Evolutionary conservation across 2,329 filamentous ascomycete species (phyloP).

Genomic region (Alternaria hordeiaustralica): DNA sequence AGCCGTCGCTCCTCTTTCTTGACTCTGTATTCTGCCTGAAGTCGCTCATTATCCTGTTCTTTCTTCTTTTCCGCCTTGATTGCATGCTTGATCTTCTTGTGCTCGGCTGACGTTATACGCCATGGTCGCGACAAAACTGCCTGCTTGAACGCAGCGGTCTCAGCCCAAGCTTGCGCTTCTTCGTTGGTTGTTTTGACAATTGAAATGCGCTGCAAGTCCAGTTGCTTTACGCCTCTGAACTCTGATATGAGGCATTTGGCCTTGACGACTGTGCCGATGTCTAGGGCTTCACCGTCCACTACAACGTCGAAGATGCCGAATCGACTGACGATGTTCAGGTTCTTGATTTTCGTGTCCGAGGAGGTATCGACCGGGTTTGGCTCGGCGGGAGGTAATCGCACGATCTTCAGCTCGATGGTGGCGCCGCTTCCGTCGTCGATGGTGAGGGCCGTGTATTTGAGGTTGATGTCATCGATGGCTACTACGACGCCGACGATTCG

Average conservation of each 20-base stretch:
- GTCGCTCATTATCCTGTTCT: constrained; percentile 40
- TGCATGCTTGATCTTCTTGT: constrained; percentile 50
- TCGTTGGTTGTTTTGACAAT: constrained; percentile 59
- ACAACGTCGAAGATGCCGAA: constrained; percentile 51
- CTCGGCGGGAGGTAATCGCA: constrained; percentile 41
- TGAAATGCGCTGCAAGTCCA: constrained; percentile 61
- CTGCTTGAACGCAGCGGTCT: constrained; percentile 57
- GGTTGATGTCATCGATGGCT: constrained; percentile 51
- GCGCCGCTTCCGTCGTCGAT: constrained; percentile 68
- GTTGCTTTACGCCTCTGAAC: constrained; percentile 59
- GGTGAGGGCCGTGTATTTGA: constrained; percentile 56
- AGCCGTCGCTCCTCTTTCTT: constrained; percentile 43
- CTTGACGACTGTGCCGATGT: constrained; percentile 60
- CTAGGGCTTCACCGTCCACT: constrained; percentile 44
- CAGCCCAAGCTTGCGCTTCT: constrained; percentile 62
- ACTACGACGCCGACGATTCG: constrained; percentile 55
- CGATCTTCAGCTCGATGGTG: constrained; percentile 63
- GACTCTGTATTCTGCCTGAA: constrained; percentile 44
- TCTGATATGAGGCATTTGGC: constrained; percentile 63
- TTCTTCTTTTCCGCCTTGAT: constrained; percentile 51
- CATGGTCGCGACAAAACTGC: constrained; percentile 61
- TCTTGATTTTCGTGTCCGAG: constrained; percentile 47
- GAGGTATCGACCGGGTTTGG: constrained; percentile 33
- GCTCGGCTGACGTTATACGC: constrained; percentile 55
- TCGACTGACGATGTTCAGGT: constrained; percentile 47